A percentile compares a stretch with the other conserved stretches of the same genome.
phyloP scores from a whole-genome alignment of 2,329 filamentous ascomycete species.

The Westerdykella aurantiaca region DNA sequence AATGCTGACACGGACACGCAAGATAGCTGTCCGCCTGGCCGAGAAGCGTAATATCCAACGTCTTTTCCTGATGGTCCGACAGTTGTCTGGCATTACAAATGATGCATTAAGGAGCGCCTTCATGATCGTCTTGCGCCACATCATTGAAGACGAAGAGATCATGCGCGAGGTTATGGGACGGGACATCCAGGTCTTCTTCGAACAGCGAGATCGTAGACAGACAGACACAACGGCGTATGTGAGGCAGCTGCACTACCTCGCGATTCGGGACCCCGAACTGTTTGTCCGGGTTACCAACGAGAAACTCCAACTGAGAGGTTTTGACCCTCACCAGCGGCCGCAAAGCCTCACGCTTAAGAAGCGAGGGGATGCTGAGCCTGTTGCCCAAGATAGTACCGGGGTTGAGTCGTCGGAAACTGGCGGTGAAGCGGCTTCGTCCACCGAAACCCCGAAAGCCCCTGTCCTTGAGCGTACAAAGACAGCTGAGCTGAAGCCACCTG shows the following conservation, averaged over 20 bases:
- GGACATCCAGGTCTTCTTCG: constrained; percentile 77
- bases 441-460: constrained; percentile 36
- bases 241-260: constrained; percentile 70
- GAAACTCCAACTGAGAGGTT: constrained; percentile 67
- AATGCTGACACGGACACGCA: constrained; percentile 74
- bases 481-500: constrained; percentile 69
- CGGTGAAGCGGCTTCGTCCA: constrained; percentile 20
- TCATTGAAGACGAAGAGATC: constrained; percentile 89
- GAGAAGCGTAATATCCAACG: constrained; percentile 86
- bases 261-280: constrained; percentile 72
- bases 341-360: constrained; percentile 52
- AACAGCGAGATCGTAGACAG: constrained; percentile 45
- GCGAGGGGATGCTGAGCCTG: constrained; percentile 30
- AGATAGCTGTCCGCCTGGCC: constrained; percentile 68
- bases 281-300: constrained; percentile 88
- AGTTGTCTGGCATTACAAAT: constrained; percentile 73
- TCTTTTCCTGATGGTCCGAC: constrained; percentile 91
- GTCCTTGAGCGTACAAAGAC: constrained; percentile 61
- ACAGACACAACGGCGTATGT: constrained; percentile 68
- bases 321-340: constrained; percentile 49
- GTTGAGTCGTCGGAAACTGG: too few species aligned
- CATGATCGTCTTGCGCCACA: constrained; percentile 82
- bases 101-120: constrained; percentile 69
- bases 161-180: constrained; percentile 87
- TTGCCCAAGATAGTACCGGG: neutral